Percentiles rank a stretch among this genome's conserved stretches.
Conservation (phyloP, 495 filamentous ascomycete genomes). For the Gamarada debralockiae region DNA sequence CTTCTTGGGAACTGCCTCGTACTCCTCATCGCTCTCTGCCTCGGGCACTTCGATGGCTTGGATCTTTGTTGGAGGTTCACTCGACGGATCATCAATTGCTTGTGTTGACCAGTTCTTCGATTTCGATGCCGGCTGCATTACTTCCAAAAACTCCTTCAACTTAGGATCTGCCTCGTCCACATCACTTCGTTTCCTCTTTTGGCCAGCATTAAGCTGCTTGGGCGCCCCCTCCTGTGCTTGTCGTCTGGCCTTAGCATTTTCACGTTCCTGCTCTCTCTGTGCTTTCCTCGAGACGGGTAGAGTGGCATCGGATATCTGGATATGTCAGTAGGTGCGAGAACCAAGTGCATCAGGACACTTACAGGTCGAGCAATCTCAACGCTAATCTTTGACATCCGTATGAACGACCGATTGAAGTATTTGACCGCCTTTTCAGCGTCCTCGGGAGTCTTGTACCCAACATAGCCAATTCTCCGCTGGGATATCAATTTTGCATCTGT, state of each 20-base stretch:
- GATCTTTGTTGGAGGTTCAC: slow-evolving; percentile 43
- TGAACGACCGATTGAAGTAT: slow-evolving; percentile 92
- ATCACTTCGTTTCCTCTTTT: slow-evolving; percentile 50
- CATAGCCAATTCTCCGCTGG: slow-evolving; percentile 87
- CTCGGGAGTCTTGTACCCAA: slow-evolving; percentile 83
- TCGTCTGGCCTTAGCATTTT: slow-evolving; percentile 12
- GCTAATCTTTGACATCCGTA: slow-evolving; percentile 91
- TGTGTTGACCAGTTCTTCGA: slow-evolving; percentile 64
- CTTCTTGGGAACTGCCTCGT: slow-evolving; percentile 54
- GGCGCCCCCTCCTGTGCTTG: slow-evolving; percentile 23
- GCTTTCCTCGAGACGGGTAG: slow-evolving; percentile 25
- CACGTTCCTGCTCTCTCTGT: slow-evolving; percentile 24
- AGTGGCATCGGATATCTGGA: slow-evolving; percentile 26
- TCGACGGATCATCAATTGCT: slow-evolving; percentile 40
- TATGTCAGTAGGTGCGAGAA: background rate
- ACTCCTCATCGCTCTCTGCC: slow-evolving; percentile 61
- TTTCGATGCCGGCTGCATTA: slow-evolving; percentile 70
- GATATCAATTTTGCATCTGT: slow-evolving; percentile 91
- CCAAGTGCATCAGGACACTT: slow-evolving; percentile 27
- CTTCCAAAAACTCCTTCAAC: slow-evolving; percentile 79
- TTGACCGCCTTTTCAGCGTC: slow-evolving; percentile 78
- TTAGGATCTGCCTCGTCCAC: slow-evolving; percentile 62
- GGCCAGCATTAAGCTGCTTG: slow-evolving; percentile 20
- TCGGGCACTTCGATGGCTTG: slow-evolving; percentile 33
- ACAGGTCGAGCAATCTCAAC: slow-evolving; percentile 91